phyloP scores from a whole-genome alignment of 441 rosid genomes.

The Gossypium aridum region DNA sequence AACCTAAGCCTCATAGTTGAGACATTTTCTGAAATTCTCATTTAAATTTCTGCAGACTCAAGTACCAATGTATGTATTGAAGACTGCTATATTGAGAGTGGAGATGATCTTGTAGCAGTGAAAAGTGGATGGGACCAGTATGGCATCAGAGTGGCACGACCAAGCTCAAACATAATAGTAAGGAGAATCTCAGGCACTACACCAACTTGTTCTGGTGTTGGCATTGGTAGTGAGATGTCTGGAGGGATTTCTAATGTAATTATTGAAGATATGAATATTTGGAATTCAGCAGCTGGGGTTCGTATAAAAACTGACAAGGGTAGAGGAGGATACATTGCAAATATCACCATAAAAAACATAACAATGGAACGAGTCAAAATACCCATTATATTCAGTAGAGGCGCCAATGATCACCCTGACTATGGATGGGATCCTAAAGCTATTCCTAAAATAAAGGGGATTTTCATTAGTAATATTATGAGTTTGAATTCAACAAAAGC shows the following conservation, averaged over 20 bases:
- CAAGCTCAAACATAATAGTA: slow-evolving; percentile 68
- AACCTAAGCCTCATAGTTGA: background rate
- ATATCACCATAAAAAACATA: slow-evolving; percentile 50
- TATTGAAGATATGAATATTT: slow-evolving; percentile 60
- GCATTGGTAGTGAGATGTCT: slow-evolving; percentile 98
- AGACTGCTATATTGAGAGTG: slow-evolving; percentile 88
- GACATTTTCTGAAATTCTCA: background rate
- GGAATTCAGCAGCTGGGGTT: slow-evolving; percentile 87
- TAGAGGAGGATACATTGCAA: slow-evolving; percentile 80
- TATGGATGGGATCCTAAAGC: slow-evolving; percentile 77
- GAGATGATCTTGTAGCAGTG: slow-evolving; percentile 91
- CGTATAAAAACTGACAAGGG: slow-evolving; percentile 85
- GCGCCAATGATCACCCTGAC: slow-evolving; percentile 84
- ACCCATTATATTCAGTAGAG: slow-evolving; percentile 79
- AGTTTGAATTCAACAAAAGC: slow-evolving; percentile 71
- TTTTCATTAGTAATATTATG: slow-evolving; percentile 47
- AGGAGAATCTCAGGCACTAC: slow-evolving; percentile 84
- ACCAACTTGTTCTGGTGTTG: slow-evolving; percentile 87
- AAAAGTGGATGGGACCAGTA: slow-evolving; percentile 98
- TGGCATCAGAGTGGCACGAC: slow-evolving; percentile 69
- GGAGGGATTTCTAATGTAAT: slow-evolving; percentile 75
- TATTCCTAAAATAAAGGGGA: slow-evolving; percentile 61
- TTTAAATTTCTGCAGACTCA: slow-evolving; percentile 44
- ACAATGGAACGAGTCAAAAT: slow-evolving; percentile 71
- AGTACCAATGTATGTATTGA: slow-evolving; percentile 80